phyloP scores from a whole-genome alignment of 2,329 filamentous ascomycete genomes.

The Microthyrium microscopicum region DNA sequence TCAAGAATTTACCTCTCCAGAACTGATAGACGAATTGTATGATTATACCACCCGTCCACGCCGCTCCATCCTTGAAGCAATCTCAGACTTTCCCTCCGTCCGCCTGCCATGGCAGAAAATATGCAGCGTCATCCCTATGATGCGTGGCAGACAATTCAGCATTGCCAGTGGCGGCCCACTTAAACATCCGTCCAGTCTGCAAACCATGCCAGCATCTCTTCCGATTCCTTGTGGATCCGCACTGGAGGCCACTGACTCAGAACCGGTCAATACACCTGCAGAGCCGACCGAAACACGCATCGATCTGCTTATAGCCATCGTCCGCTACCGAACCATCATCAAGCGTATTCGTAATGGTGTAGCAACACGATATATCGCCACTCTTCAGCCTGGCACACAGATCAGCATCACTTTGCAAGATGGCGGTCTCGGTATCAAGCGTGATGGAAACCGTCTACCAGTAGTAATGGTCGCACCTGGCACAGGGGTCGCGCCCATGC shows the following conservation, averaged over 20 bases:
- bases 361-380: constrained; percentile 71
- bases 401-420: constrained; percentile 43
- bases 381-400: constrained; percentile 39
- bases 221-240: too few species aligned
- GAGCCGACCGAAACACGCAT: constrained; percentile 35
- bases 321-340: constrained; percentile 80
- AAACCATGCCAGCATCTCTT: too few species aligned
- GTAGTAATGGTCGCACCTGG: constrained; percentile 69
- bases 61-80: constrained; percentile 77
- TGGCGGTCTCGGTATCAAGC: constrained; percentile 32
- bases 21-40: constrained; percentile 78
- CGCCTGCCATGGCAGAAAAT: constrained; percentile 61
- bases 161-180: constrained; percentile 56
- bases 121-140: constrained; percentile 57
- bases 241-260: not conserved
- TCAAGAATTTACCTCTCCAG: constrained; percentile 62
- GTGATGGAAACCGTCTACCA: constrained; percentile 33
- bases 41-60: constrained; percentile 88
- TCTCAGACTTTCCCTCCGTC: constrained; percentile 77
- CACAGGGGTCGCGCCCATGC: constrained; percentile 73
- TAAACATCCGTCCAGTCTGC: constrained; percentile 13
- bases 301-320: constrained; percentile 68
- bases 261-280: not conserved
- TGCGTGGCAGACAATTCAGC: constrained; percentile 86
- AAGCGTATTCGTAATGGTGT: constrained; percentile 72